Evolutionary conservation across 2,329 filamentous ascomycete genomes (phyloP).

Genomic region (Leptographium galeiforme): DNA sequence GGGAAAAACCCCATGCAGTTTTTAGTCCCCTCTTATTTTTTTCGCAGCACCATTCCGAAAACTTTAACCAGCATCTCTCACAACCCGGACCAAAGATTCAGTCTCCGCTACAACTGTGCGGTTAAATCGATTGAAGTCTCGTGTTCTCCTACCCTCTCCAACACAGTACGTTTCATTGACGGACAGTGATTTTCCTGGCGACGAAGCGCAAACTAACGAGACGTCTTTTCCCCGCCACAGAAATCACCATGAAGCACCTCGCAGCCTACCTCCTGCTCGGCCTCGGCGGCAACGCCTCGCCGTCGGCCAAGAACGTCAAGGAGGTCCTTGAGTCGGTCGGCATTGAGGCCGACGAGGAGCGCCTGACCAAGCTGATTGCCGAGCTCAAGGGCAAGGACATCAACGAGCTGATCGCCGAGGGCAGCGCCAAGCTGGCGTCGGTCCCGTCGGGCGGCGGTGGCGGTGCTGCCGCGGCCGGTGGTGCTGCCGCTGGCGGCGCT

Average conservation of each 20-base stretch:
- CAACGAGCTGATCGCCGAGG: conserved; percentile 81
- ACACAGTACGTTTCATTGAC: conserved; percentile 11
- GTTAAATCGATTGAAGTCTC: conserved; percentile 99
- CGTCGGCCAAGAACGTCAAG: conserved; percentile 78
- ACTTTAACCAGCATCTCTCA: conserved; percentile 3
- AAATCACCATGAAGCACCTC: conserved; percentile 94
- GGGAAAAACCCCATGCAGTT: background rate
- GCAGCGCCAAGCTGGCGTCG: conserved; percentile 88
- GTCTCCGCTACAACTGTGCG: conserved; percentile 86
- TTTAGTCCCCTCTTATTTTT: background rate
- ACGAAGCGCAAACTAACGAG: background rate
- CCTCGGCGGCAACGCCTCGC: conserved; percentile 84
- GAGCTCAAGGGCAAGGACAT: conserved; percentile 91
- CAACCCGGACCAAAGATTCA: conserved; percentile 78
- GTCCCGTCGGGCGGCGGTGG: conserved; percentile 85
- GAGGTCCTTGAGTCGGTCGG: conserved; percentile 82
- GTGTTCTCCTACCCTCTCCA: conserved; percentile 47
- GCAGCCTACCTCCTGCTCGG: conserved; percentile 96
- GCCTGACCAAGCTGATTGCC: conserved; percentile 71
- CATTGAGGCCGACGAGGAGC: conserved; percentile 82
- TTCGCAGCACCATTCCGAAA: conserved; percentile 3
- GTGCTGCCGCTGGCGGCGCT: conserved; percentile 43
- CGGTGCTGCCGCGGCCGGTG: conserved; percentile 50
- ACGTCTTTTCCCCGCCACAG: background rate
- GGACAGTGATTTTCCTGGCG: conserved; percentile 6